Evolutionary conservation across 345 rosid genomes (phyloP), one percentile per base, ranked within the genome.

Genomic region (Capsella bursapastoris): DNA sequence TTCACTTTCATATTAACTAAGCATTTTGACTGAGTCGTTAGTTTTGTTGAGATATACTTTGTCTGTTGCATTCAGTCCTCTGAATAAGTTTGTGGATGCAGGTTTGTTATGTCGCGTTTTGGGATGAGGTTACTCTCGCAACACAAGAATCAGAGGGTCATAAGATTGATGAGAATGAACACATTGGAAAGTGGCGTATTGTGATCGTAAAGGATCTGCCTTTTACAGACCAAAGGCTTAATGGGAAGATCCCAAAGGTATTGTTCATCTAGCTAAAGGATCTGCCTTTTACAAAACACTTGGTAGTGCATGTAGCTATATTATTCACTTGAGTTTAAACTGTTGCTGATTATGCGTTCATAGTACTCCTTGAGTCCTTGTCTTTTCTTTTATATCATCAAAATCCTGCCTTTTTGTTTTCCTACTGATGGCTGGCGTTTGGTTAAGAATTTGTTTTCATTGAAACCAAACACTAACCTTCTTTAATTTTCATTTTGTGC

Each of bases 171-270:
- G 84, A 81, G 79, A 82, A 87, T 66, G 73, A 81, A 8, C 83
- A 82, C 68, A 81, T 89, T 14, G 97, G 96, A 49, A 94, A 85
- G 79, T 94, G 97, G 98, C 93, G 91, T 44, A 78, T 94, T 61
- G 91, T 94, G 44, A 76, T 91, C 18, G 97, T 89, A 7, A 80
- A 73, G 66, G 86, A 94, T 77, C 95, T 94, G 57, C 97, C 98
- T 65, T 94, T 94, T 72, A 58, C 70, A 25, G 96, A 94, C 72
- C 98, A 94, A 78, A 85, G 98, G 73, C 87, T 94, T 78, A 94
- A 94, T 77, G 98, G 98, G 31, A 94, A 94, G 85, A 90, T 94
- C 67, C 98, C 98, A 70, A 94, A 94, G 97, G 98, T 91, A 89
- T 22, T 32, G 8, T 66, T 25, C 22, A 9, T 47, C 32, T 37